Evolutionary conservation across 2,329 filamentous ascomycete species (phyloP), one percentile per base, ranked within the genome.

Genomic region (Elsinoe arachidis): DNA sequence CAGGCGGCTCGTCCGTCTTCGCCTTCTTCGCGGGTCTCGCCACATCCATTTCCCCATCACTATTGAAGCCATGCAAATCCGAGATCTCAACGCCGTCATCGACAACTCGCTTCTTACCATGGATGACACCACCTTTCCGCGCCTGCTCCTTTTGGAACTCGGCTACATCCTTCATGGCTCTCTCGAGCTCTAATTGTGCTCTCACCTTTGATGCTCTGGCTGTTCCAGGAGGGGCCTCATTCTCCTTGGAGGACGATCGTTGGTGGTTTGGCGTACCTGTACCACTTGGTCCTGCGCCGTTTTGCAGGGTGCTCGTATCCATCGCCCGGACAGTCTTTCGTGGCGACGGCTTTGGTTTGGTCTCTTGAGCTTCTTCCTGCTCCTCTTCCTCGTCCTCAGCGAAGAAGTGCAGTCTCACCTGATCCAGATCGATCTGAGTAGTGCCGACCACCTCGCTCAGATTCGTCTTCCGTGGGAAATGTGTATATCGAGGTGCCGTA

Each of bases 61-160:
- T 73, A 23, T 70, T 68, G n/a, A 67, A 63, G 2, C 72, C 73
- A 7, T 73, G 73, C 15, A 69, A 70, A 7, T 73, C 67, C 62
- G 67, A 46, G 38, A 64, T 70, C 70, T 67, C 63, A 67, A 58
- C 62, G 69, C 59, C 71, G 73, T 65, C 67, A 66, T 55, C 72
- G 73, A 56, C 60, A 12, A 60, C 74, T 23, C 74, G 72, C 63
- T 77, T 69, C 12, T 80, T 78, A 26, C 82, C 82, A 62, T 85
- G 80, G 10, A 82, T 74, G 2, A 86, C 80, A 39, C 84, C 84
- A 12, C 84, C 84, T 46, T 80, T 81, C 17, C 93, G 84, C 74
- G 95, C 96, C 76, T 82, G 90, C 73, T 99, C 93, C 68, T 93
- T 96, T 67, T 97, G 87, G 66, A 93, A 99, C 33, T 95, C 76